These are phyloP conservation scores for Aspergillus persii DNA, from an alignment of 2,329 filamentous ascomycete species.

Conservation along the genomic window DNA sequence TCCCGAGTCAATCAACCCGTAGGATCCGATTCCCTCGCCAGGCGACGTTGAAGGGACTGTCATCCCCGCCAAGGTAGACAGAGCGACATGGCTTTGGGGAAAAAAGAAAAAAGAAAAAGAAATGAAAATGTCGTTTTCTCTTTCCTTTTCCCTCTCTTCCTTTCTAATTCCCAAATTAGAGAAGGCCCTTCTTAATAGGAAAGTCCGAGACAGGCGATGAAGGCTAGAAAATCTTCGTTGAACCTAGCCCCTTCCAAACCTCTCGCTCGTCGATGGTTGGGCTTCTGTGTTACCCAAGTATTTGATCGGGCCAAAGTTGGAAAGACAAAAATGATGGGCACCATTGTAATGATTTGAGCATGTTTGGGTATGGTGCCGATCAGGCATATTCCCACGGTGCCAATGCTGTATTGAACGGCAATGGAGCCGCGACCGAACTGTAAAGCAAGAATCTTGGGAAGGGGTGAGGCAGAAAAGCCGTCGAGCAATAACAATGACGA, in stretches of 20 bases:
- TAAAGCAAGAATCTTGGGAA: conserved; percentile 16
- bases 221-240: neutral
- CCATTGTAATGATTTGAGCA: conserved; percentile 11
- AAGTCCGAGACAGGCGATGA: neutral
- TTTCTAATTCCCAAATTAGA: neutral
- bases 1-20: neutral
- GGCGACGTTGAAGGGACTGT: neutral
- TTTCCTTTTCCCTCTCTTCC: neutral
- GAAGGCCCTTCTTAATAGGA: neutral
- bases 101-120: neutral
- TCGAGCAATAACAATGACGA: conserved; percentile 15
- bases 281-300: conserved; percentile 17
- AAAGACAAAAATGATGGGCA: conserved; percentile 1
- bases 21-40: neutral
- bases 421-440: conserved; percentile 8
- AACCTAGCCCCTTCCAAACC: neutral
- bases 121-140: neutral
- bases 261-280: conserved; percentile 12
- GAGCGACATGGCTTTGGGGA: neutral
- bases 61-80: neutral
- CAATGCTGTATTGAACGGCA: neutral
- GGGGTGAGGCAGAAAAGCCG: conserved; percentile 18
- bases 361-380: conserved; percentile 9
- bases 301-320: conserved; percentile 15
- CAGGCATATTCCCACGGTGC: conserved; percentile 8